Percentiles rank a stretch among this genome's conserved stretches.
phyloP scores from a whole-genome alignment of 176 grass and related monocot genomes.

The Canna indica region DNA sequence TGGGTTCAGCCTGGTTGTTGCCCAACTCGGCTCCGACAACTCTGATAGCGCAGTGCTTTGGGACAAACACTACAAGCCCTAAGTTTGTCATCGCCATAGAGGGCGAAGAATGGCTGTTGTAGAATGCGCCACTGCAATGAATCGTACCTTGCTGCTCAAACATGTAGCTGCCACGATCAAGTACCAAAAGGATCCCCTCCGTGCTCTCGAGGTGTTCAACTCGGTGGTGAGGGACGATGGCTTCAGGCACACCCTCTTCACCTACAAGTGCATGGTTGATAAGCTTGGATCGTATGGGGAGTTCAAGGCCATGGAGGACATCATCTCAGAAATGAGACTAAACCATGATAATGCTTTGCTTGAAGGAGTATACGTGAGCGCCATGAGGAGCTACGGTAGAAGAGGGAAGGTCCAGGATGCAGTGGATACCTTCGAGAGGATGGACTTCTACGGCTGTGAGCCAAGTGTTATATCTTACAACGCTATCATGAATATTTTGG shows the following conservation, averaged over 20 bases:
- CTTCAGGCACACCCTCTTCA: conserved; percentile 17
- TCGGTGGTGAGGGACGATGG: conserved; percentile 3
- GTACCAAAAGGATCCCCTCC: conserved; percentile 22
- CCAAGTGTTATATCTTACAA: conserved; percentile 63
- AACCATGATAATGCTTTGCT: conserved; percentile 9
- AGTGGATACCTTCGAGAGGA: conserved; percentile 83
- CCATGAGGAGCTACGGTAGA: conserved; percentile 44
- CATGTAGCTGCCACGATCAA: conserved; percentile 17
- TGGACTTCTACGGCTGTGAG: conserved; percentile 71
- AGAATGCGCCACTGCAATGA: conserved; percentile 2
- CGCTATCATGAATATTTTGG: conserved; percentile 74
- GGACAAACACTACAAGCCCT: too few relatives aligned
- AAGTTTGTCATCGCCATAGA: too few relatives aligned
- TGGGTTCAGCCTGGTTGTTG: too few relatives aligned
- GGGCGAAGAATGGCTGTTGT: too few relatives aligned
- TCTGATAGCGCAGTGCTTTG: too few relatives aligned
- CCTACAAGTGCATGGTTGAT: conserved; percentile 22
- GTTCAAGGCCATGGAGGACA: conserved; percentile 25
- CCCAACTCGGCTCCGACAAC: too few relatives aligned
- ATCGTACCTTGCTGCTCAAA: conserved; percentile 19
- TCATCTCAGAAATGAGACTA: conserved; percentile 17
- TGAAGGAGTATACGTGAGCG: conserved; percentile 42
- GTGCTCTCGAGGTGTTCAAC: conserved; percentile 24
- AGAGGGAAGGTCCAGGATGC: conserved; percentile 52
- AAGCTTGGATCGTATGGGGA: conserved; percentile 18